Conservation (phyloP, 164 flowering plant species). For the Piper betle region DNA sequence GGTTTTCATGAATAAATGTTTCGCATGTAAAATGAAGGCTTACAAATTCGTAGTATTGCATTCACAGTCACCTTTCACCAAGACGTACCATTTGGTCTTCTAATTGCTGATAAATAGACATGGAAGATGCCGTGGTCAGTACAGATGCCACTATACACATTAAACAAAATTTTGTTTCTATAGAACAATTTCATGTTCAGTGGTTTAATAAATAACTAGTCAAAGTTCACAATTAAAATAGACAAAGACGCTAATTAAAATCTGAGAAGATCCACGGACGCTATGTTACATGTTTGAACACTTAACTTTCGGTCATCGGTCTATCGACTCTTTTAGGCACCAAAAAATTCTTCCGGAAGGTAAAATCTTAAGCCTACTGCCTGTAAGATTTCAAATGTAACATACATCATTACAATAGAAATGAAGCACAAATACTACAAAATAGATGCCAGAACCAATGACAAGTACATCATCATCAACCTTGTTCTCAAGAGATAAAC, state of each 20-base stretch:
- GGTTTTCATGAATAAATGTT: too few species aligned
- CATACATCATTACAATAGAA: background rate
- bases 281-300: background rate
- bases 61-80: too few species aligned
- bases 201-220: too few species aligned
- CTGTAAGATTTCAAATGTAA: slow-evolving; percentile 23
- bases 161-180: background rate
- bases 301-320: background rate
- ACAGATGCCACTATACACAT: background rate
- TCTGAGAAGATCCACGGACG: background rate
- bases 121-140: background rate
- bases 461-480: background rate
- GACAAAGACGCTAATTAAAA: too few species aligned
- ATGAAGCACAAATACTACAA: background rate
- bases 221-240: background rate
- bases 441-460: too few species aligned
- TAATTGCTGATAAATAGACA: too few species aligned
- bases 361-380: slow-evolving; percentile 66
- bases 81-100: too few species aligned
- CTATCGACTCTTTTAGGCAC: background rate
- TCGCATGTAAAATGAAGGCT: too few species aligned
- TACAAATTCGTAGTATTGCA: too few species aligned
- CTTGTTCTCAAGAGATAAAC: background rate
- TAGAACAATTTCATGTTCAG: background rate
- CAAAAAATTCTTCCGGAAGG: slow-evolving; percentile 74